Conservation (phyloP, 352 stramenopile genomes). For the Globisporangium abappressorium region DNA sequence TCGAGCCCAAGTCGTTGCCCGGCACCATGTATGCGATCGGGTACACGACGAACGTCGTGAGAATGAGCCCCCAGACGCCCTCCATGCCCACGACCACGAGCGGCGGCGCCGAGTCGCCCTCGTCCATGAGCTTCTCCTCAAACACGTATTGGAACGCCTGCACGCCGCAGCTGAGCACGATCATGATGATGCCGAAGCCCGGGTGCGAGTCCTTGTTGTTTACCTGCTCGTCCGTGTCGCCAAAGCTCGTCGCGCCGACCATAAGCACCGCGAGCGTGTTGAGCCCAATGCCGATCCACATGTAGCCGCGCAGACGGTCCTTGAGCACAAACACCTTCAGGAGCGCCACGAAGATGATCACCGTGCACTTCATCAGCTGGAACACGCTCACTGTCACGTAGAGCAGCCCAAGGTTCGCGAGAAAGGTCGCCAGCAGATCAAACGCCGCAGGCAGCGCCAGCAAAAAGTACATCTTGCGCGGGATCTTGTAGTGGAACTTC, state of each 20-base stretch:
- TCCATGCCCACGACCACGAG: conserved; percentile 96
- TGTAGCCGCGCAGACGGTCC: conserved; percentile 90
- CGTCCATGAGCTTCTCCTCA: conserved; percentile 97
- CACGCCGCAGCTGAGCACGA: conserved; percentile 94
- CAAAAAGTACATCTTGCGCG: conserved; percentile 92
- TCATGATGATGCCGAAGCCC: conserved; percentile 90
- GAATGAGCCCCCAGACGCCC: conserved; percentile 93
- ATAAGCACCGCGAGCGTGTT: conserved; percentile 94
- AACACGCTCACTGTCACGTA: conserved; percentile 91
- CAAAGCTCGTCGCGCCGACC: conserved; percentile 92
- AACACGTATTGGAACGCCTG: conserved; percentile 97
- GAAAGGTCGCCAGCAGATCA: conserved; percentile 91
- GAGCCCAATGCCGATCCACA: conserved; percentile 96
- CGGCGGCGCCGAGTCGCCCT: conserved; percentile 89
- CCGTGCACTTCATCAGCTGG: conserved; percentile 86
- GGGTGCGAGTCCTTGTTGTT: conserved; percentile 73
- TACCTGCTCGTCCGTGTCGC: conserved; percentile 60
- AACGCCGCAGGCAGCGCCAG: conserved; percentile 92
- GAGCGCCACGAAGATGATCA: conserved; percentile 97
- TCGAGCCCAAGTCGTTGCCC: conserved; percentile 92
- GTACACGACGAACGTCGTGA: conserved; percentile 94
- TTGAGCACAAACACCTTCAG: conserved; percentile 95
- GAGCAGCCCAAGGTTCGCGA: conserved; percentile 93
- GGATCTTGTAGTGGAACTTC: conserved; percentile 78
- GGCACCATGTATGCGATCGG: conserved; percentile 90